A percentile compares a stretch with the other conserved stretches of the same genome.
phyloP scores from a whole-genome alignment of 345 rosid genomes.

The Citrus trifoliata region DNA sequence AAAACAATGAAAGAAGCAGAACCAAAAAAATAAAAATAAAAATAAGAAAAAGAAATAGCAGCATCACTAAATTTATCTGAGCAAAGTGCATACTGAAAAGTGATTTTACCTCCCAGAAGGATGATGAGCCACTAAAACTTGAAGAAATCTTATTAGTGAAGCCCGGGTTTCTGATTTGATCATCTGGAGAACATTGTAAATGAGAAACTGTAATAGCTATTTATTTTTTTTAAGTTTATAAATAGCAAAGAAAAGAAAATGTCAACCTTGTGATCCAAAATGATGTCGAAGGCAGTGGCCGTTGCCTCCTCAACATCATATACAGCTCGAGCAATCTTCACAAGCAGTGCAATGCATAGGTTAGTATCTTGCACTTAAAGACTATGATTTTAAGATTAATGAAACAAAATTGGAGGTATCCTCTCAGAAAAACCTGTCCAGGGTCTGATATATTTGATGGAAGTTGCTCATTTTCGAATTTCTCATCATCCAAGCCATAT shows the following conservation, averaged over 20 bases:
- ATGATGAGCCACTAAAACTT: conserved; percentile 89
- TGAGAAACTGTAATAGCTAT: conserved; percentile 10
- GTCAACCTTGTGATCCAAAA: conserved; percentile 66
- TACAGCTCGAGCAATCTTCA: conserved; percentile 80
- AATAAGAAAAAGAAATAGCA: not conserved
- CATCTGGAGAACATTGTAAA: conserved; percentile 46
- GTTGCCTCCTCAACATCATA: conserved; percentile 96
- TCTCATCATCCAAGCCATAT: conserved; percentile 74
- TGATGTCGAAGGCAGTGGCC: conserved; percentile 69
- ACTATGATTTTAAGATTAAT: not conserved
- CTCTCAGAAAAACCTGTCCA: conserved; percentile 56
- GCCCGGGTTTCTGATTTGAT: conserved; percentile 71
- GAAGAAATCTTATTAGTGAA: conserved; percentile 76
- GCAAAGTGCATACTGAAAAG: conserved; percentile 7
- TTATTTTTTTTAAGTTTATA: too few relatives aligned
- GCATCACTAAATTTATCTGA: conserved; percentile 8
- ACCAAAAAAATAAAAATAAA: not conserved
- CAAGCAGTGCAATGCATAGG: conserved; percentile 14
- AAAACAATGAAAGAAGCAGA: conserved; percentile 27
- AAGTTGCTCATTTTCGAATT: conserved; percentile 71
- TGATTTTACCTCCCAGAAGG: conserved; percentile 75
- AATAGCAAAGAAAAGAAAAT: not conserved
- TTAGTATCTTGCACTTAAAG: conserved; percentile 11
- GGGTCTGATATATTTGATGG: conserved; percentile 67
- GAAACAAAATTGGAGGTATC: conserved; percentile 19